Base-by-base conservation (phyloP, 2,329 filamentous ascomycete species). In the Lasiodiplodia gonubiensis region DNA sequence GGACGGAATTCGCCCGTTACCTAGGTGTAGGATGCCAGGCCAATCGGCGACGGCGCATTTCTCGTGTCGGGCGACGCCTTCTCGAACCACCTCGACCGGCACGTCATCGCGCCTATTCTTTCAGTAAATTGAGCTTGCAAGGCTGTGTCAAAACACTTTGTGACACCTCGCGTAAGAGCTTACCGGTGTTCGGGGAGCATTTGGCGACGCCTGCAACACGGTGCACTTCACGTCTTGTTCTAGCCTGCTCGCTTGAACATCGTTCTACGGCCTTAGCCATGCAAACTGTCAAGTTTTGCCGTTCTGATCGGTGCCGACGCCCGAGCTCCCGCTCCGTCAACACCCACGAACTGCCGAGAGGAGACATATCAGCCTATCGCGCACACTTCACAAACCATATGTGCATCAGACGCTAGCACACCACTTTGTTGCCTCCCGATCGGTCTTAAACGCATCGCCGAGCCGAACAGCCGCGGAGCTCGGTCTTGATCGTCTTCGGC, bases 101-200 rank as follows among this genome's bases (percentile, higher is more conserved):
- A 63, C 59, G 46, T 51, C 59, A 63, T 51, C 59, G 14, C 46
- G 59, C 27, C 59, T 63, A 39, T 63, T 51, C 46, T 52, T 63
- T 51, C 59, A 37, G 59, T 18, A 35, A 14, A 18, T 51, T n/a
- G 51, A 46, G 46, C 46, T 46, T 51, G 49, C 59, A 63, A 21
- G 59, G 59, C 59, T 63, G 59, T 63, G 59, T 63, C 59, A 63
- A 63, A 63, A 63, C 59, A 37, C 59, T 37, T 37, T 35, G 46
- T 51, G 46, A 63, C 59, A 51, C 59, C 30, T 63, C 59, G 59
- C 59, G 59, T 63, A 49, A 18, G 23, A 63, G 59, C 57, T 35
- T 35, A 27, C 42, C 42, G 23, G n/a, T 46, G 57, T n/a, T 49
- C 39, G n/a, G 25, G 57, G 25, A 33, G 16, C 16, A 16, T 42